Evolutionary conservation across 2,329 filamentous ascomycete species (phyloP), one percentile per base, ranked within the genome.

Genomic region (Didymella arachidicola): DNA sequence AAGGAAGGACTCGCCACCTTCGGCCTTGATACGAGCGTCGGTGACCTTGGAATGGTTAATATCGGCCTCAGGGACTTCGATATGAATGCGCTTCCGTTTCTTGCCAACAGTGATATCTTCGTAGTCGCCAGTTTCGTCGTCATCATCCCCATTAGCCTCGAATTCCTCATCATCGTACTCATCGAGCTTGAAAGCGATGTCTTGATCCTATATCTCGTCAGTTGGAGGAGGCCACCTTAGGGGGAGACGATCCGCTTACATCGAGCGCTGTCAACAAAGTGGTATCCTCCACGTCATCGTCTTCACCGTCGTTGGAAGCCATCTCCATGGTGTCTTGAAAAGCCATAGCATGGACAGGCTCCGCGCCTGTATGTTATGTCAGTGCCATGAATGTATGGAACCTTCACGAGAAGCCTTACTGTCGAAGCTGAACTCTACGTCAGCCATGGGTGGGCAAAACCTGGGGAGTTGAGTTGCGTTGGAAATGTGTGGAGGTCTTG

Each of bases 1-100:
- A 18, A 70, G 59, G 55, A 72, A 71, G 11, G 60, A 49, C 4
- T 70, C 62, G n/a, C 45, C 54, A 18, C 63, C 55, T 16, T 63
- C 59, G 22, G 46, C 38, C 19, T 63, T 52, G 30, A 57, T 55
- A 29, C 66, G 62, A 6, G 53, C 38, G 7, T 56, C 47, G 16
- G 66, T 59, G 16, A 57, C 60, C 60, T 63, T 53, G 16, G 59
- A 59, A 3, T 52, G 34, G 19, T 38, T 49, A 38, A 27, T 19
- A 8, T 26, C 58, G 41, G 27, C 56, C 7, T 59, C 41, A n/a
- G 22, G 54, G 52, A 59, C 59, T 0, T 47, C 58, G 7, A 57
- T 57, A 8, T 53, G 51, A 12, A 57, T 42, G 41, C 57, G 62
- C 57, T 72, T 73, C 44, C 64, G 64, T 43, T 65, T 66, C 27